These are phyloP conservation scores for Coprinellus micaceus DNA, from an alignment of 768 basidiomycete genomes.

Conservation along the genomic window DNA sequence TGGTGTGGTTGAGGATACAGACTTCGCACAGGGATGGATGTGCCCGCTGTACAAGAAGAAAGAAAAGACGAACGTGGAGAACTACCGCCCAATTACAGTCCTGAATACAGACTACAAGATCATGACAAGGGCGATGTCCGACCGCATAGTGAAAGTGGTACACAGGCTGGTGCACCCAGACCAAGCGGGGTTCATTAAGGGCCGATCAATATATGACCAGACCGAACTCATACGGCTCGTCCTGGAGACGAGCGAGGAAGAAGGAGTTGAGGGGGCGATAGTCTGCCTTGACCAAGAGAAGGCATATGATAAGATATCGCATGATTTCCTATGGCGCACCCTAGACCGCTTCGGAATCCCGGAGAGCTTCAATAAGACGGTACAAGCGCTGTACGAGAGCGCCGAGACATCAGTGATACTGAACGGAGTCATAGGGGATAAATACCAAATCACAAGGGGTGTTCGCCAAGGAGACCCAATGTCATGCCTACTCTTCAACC, in stretches of 20 bases:
- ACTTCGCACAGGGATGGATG: conserved; percentile 33
- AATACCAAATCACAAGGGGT: conserved; percentile 25
- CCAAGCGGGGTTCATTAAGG: conserved; percentile 35
- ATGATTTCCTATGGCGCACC: conserved; percentile 27
- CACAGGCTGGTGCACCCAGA: conserved; percentile 22
- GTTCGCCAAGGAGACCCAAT: conserved; percentile 37
- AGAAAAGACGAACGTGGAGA: conserved; percentile 25
- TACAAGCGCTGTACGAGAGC: conserved; percentile 26
- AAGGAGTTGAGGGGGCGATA: conserved; percentile 22
- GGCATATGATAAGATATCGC: conserved; percentile 33
- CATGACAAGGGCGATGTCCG: conserved; percentile 22
- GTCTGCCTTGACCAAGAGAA: conserved; percentile 35
- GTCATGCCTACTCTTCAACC: conserved; percentile 36
- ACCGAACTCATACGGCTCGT: conserved; percentile 24
- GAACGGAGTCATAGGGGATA: conserved; percentile 26
- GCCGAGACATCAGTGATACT: conserved; percentile 29
- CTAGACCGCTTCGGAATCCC: conserved; percentile 23
- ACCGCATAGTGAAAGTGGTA: conserved; percentile 12
- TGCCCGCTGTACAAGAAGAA: conserved; percentile 42
- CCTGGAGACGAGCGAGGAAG: conserved; percentile 17
- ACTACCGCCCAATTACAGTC: conserved; percentile 33
- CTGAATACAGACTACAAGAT: conserved; percentile 33
- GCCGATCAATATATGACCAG: conserved; percentile 28
- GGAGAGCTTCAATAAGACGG: conserved; percentile 21
- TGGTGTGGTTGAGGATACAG: conserved; percentile 12